Base-by-base conservation (phyloP, 2,329 filamentous ascomycete species). In the Calonectria leucothoes region DNA sequence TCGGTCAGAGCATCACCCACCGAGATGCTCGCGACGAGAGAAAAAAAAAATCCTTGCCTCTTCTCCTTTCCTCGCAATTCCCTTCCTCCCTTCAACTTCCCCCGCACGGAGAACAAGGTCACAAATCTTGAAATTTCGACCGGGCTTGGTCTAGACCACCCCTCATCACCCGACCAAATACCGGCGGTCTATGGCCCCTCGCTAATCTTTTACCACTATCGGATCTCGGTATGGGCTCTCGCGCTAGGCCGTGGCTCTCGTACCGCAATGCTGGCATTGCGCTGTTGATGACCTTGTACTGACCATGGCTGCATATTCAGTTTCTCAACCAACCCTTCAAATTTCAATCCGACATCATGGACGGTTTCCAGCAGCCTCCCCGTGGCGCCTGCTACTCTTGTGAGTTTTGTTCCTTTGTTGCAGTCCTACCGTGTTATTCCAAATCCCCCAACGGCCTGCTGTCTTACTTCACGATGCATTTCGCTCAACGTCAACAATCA, bases 341-440 rank as follows among this genome's bases (percentile, higher is more conserved):
- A 14, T 64, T 51, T 65, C 66, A 71, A 57, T 66, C 39, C 35
- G 63, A 73, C 77, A 83, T 79, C 80, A 89, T 89, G 88, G 87
- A 89, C 71, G 87, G 79, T 77, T 78, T 72, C 68, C 74, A 79
- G 75, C 77, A 68, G 49, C 64, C 61, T 55, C 59, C 81, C 70
- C 85, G 84, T 76, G 87, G 88, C 80, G 85, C 87, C 76, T 90
- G 88, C 85, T 90, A 89, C 82, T 87, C 86, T 78, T 88, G 87
- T 88, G 80, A 87, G 87, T 86, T 27, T 51, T 64, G 12, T 33
- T 27, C 59, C 35, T 25, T 67, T 52, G 57, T 59, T 61, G 12
- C 14, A 33, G 20, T 37, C 39, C 42, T 70, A 12, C 33, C 29
- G 51, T 23, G n/a, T 45, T 51, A 33, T 61, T 35, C 48, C 48